Conservation (phyloP, 345 rosid species). For the Sisymbrium altissimum region DNA sequence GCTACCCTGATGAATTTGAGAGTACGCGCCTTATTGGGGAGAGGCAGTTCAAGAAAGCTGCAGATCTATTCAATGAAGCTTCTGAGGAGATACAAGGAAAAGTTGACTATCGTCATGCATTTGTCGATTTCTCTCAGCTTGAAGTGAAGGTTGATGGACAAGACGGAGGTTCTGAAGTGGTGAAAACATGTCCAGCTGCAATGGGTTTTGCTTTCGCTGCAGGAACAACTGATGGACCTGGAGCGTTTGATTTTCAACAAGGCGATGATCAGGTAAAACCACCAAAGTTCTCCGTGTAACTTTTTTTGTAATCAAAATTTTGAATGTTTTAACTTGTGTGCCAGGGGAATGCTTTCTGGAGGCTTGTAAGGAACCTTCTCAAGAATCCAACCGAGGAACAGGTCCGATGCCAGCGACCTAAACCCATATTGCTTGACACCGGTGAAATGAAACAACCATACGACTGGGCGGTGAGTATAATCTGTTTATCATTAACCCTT, state of each 20-base stretch:
- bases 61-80: conserved; percentile 67
- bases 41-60: conserved; percentile 74
- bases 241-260: conserved; percentile 93
- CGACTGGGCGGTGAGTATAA: not conserved
- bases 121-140: conserved; percentile 73
- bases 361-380: conserved; percentile 59
- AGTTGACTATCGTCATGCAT: conserved; percentile 68
- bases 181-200: conserved; percentile 86
- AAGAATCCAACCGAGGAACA: conserved; percentile 65
- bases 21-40: conserved; percentile 86
- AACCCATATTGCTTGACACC: conserved; percentile 55
- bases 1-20: conserved; percentile 90
- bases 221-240: conserved; percentile 97
- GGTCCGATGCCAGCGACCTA: conserved; percentile 71
- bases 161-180: conserved; percentile 59
- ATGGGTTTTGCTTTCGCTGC: conserved; percentile 97
- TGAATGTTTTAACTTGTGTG: not conserved
- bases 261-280: conserved; percentile 75
- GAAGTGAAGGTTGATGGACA: conserved; percentile 52
- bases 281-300: not conserved
- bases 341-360: conserved; percentile 93
- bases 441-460: not conserved
- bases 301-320: not conserved
- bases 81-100: conserved; percentile 67
- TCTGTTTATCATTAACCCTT: not conserved